phyloP scores from a whole-genome alignment of 176 grass and related monocot species.

The Phoenix roebelenii region DNA sequence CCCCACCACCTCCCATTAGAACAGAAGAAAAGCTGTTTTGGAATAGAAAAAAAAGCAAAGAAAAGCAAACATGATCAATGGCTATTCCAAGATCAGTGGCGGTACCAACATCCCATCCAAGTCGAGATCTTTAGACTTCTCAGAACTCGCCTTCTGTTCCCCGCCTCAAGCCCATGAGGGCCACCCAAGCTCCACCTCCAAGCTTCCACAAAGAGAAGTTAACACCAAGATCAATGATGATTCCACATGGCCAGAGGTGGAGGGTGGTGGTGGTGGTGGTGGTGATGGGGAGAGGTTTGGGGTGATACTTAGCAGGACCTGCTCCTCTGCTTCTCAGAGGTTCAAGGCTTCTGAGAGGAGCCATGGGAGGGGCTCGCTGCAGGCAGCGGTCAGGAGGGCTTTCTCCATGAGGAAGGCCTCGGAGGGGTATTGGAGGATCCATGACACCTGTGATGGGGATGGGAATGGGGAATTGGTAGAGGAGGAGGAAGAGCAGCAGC shows the following conservation, averaged over 20 bases:
- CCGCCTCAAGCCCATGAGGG: too few species aligned
- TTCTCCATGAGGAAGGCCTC: conserved; percentile 50
- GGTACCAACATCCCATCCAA: not conserved
- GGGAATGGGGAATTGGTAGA: conserved; percentile 23
- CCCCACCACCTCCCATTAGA: too few species aligned
- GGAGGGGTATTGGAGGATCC: conserved; percentile 57
- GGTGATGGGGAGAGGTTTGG: conserved; percentile 28
- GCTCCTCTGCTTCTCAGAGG: conserved; percentile 47
- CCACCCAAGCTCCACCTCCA: not conserved
- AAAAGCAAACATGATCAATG: conserved; percentile 18
- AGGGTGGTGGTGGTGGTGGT: conserved; percentile 29
- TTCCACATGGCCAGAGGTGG: conserved; percentile 36
- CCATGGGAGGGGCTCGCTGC: conserved; percentile 1
- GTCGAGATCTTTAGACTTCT: not conserved
- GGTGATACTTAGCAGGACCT: conserved; percentile 38
- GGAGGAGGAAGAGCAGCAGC: not conserved
- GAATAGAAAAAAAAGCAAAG: too few species aligned
- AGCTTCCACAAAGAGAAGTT: not conserved
- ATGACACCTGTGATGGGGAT: conserved; percentile 35
- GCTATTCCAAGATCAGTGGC: conserved; percentile 29
- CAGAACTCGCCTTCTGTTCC: conserved; percentile 3
- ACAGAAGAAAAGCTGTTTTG: too few species aligned
- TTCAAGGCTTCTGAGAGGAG: conserved; percentile 6
- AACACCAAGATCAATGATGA: conserved; percentile 15
- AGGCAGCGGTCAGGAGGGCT: conserved; percentile 32